Evolutionary conservation across 345 rosid species (phyloP), one percentile per base, ranked within the genome.

Genomic region (Eucalyptus sideroxylon): DNA sequence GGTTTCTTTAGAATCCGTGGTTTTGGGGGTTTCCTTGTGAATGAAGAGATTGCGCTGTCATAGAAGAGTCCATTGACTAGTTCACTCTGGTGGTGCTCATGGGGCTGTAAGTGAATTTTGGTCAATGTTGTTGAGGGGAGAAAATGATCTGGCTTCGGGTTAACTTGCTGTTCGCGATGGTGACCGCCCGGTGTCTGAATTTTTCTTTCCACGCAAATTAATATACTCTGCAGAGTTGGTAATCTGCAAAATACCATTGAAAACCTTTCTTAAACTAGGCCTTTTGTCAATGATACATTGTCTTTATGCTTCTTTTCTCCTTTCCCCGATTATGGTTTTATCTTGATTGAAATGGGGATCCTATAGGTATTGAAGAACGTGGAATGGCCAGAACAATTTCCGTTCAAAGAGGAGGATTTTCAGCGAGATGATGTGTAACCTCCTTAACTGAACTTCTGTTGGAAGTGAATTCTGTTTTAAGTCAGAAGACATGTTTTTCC

Each of bases 391-490:
- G 98, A 95, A 91, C 96, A 91, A 88, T 96, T 95, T 86, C 99
- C 98, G 24, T 96, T 96, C 95, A 96, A 94, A 93, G 96, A 94
- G 49, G 98, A 96, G 93, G 98, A 97, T 91, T 96, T 96, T 88
- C 99, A 95, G 92, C 96, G 99, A 27, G 95, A 91, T 89, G 98
- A 97, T 86, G 98, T 95, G 99, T 97, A 94, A 92, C 42, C 13
- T 27, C 91, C 42, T 56, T 89, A 9, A 51, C 27, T 86, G 11
- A 23, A 88, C 24, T 51, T 53, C 51, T 37, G 6, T 40, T 59
- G 31, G 27, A 37, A 37, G 83, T 21, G 45, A 37, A 77, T 12
- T 77, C 83, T 9, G 47, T 77, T 37, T 72, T 37, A 37, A 4
- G 10, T 34, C 27, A 37, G 47, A 19, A 77, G 45, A 21, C 47